Percentiles rank a stretch among this genome's conserved stretches.
phyloP scores from a whole-genome alignment of 163 green algal species.

The Chlorella variabilis region DNA sequence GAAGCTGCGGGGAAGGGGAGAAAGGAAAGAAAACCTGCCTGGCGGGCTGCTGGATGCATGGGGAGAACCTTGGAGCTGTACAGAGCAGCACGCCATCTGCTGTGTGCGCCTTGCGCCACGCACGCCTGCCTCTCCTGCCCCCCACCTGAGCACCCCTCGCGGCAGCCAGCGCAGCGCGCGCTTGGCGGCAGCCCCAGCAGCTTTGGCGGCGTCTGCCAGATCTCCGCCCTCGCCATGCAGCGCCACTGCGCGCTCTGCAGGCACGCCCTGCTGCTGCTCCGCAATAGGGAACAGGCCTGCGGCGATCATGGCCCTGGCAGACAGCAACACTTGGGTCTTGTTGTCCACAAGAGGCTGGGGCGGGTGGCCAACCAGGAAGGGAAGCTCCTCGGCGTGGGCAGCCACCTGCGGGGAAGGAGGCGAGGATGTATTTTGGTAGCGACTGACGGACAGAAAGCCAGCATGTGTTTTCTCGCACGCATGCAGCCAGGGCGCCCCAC shows the following conservation, averaged over 20 bases:
- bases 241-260: background rate
- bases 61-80: no score
- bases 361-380: background rate
- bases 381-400: background rate
- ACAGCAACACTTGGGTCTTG: no score
- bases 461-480: no score
- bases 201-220: background rate
- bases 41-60: background rate
- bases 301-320: no score
- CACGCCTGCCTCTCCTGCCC: no score
- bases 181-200: background rate
- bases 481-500: no score
- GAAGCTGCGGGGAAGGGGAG: background rate
- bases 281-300: no score
- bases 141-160: background rate
- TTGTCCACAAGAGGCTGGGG: no score
- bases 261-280: background rate
- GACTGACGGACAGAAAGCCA: background rate
- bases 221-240: constrained; percentile 5
- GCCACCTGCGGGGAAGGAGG: background rate
- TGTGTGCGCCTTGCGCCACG: no score
- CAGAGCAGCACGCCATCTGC: no score
- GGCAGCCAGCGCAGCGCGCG: constrained; percentile 14
- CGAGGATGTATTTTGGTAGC: background rate
- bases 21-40: no score